phyloP scores from a whole-genome alignment of 495 filamentous ascomycete species.

The Niebla homalea region DNA sequence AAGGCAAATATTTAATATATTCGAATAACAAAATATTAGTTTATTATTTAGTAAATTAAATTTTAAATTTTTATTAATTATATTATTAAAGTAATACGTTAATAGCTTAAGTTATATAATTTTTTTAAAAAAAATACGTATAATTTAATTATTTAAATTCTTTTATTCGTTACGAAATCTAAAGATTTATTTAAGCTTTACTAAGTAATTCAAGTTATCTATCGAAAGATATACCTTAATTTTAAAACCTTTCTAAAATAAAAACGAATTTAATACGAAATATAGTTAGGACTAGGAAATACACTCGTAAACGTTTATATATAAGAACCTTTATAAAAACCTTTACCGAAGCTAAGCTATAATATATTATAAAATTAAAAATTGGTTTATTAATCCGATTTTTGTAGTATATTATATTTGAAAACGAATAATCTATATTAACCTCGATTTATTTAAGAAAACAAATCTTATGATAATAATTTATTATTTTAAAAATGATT shows the following conservation, averaged over 20 bases:
- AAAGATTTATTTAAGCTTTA: no score
- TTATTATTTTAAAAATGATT: not conserved
- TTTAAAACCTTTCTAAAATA: no score
- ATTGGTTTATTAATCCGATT: not conserved
- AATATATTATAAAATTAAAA: no score
- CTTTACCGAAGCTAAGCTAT: no score
- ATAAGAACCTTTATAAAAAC: not conserved
- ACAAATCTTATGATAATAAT: no score
- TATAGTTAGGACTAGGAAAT: not conserved
- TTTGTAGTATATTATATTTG: not conserved
- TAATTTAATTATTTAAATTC: not conserved
- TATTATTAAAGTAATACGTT: constrained; percentile 6
- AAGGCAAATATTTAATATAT: not conserved
- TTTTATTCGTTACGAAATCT: not conserved
- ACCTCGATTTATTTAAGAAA: no score
- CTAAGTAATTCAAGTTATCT: no score
- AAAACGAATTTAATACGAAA: not conserved
- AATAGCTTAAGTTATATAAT: constrained; percentile 1
- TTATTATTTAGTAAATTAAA: constrained; percentile 5
- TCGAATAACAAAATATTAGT: not conserved
- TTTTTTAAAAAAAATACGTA: not conserved
- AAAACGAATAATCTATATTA: no score
- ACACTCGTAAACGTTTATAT: not conserved
- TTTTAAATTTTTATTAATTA: constrained; percentile 8
- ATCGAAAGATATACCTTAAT: no score